Conservation (phyloP, 169 alveolate species). For the Cryptosporidium tyzzeri region DNA sequence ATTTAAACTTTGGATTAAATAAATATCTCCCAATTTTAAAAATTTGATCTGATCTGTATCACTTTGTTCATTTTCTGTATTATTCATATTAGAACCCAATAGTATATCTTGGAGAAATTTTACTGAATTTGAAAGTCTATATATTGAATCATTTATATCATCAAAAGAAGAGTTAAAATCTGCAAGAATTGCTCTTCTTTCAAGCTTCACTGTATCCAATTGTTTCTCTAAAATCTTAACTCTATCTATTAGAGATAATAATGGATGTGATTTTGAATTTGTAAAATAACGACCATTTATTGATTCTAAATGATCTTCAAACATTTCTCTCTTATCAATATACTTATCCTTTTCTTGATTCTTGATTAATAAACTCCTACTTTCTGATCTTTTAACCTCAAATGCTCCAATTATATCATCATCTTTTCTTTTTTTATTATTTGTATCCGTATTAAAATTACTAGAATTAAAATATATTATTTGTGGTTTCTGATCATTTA, state of each 20-base stretch:
- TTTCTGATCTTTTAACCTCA: background rate
- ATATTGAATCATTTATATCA: slow-evolving; percentile 16
- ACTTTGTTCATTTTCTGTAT: background rate
- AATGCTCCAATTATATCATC: background rate
- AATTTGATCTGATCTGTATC: background rate
- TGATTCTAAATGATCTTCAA: background rate
- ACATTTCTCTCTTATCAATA: slow-evolving; percentile 2
- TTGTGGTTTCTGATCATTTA: background rate
- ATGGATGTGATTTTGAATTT: slow-evolving; percentile 35
- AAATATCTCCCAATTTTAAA: background rate
- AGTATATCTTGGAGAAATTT: slow-evolving; percentile 48
- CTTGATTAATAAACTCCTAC: slow-evolving; percentile 6
- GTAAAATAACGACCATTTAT: background rate
- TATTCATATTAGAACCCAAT: slow-evolving; percentile 43
- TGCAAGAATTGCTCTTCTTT: background rate
- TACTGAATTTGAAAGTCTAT: slow-evolving; percentile 18
- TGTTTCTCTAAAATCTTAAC: slow-evolving; percentile 61
- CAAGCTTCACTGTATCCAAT: slow-evolving; percentile 5
- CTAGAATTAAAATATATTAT: slow-evolving; percentile 4
- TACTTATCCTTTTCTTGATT: background rate
- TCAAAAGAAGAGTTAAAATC: slow-evolving; percentile 14
- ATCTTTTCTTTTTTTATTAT: background rate
- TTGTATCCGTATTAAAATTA: background rate
- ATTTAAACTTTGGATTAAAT: background rate
- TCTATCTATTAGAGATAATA: slow-evolving; percentile 38